Conservation (phyloP, 1,284 basidiomycete genomes). For the Tilletia setariae region DNA sequence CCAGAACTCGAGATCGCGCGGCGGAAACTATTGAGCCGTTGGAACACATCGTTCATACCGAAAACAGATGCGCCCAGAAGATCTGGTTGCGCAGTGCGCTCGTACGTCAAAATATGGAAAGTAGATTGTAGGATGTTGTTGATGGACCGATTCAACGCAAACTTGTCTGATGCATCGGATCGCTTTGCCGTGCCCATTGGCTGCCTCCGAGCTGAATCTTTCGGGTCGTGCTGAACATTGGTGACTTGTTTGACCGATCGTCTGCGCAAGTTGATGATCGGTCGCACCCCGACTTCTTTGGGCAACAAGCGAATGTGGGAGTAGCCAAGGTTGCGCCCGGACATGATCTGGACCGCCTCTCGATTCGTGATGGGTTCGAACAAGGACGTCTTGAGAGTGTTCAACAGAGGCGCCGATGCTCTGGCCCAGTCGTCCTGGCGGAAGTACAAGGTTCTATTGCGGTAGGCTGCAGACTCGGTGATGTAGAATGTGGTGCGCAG, state of each 20-base stretch:
- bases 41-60: slow-evolving; percentile 56
- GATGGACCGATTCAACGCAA: slow-evolving; percentile 63
- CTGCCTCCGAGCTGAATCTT: no score
- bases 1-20: not conserved
- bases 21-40: slow-evolving; percentile 30
- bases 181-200: not conserved
- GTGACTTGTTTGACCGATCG: slow-evolving; percentile 53
- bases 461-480: slow-evolving; percentile 83
- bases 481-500: slow-evolving; percentile 89
- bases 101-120: slow-evolving; percentile 55
- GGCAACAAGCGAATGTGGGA: slow-evolving; percentile 85
- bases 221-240: not conserved
- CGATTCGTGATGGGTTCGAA: slow-evolving; percentile 34
- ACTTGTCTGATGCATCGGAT: not conserved
- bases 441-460: slow-evolving; percentile 86
- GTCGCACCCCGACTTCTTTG: slow-evolving; percentile 88
- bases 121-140: slow-evolving; percentile 75
- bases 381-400: slow-evolving; percentile 63
- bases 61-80: slow-evolving; percentile 40
- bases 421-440: slow-evolving; percentile 85
- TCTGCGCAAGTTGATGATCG: slow-evolving; percentile 84
- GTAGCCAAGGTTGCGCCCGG: slow-evolving; percentile 63
- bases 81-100: slow-evolving; percentile 24
- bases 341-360: slow-evolving; percentile 52
- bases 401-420: slow-evolving; percentile 75